Evolutionary conservation across 108 stramenopile species (phyloP).

Genomic region (Asterionellopsis glacialis): DNA sequence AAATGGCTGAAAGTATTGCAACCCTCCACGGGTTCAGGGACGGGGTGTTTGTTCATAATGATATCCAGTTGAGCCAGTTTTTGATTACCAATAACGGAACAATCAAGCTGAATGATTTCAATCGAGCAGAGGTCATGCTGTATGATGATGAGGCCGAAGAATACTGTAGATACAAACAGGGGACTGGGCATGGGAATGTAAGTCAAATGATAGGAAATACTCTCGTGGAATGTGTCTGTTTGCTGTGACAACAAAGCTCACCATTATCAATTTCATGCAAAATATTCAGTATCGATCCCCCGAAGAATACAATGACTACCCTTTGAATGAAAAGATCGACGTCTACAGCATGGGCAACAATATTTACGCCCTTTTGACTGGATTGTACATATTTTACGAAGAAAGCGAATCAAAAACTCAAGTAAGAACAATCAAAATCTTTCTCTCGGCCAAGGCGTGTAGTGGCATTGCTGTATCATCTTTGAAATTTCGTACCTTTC

Average conservation of each 20-base stretch:
- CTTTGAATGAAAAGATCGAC: conserved; percentile 65
- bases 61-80: conserved; percentile 62
- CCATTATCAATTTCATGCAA: not conserved
- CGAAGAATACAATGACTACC: conserved; percentile 53
- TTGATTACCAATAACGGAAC: conserved; percentile 33
- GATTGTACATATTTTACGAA: conserved; percentile 33
- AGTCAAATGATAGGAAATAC: conserved; percentile 3
- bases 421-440: conserved; percentile 13
- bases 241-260: not conserved
- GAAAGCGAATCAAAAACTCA: conserved; percentile 11
- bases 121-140: conserved; percentile 64
- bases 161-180: conserved; percentile 62
- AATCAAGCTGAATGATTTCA: conserved; percentile 70
- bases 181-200: conserved; percentile 44
- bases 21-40: conserved; percentile 64
- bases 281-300: conserved; percentile 45
- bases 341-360: conserved; percentile 57
- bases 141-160: conserved; percentile 43
- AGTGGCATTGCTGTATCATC: not conserved
- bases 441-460: conserved; percentile 1
- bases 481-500: not conserved
- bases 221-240: not conserved
- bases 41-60: conserved; percentile 54
- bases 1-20: conserved; percentile 68
- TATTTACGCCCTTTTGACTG: conserved; percentile 45